Conservation (phyloP, 2,329 filamentous ascomycete genomes). For the Aureobasidium subglaciale region DNA sequence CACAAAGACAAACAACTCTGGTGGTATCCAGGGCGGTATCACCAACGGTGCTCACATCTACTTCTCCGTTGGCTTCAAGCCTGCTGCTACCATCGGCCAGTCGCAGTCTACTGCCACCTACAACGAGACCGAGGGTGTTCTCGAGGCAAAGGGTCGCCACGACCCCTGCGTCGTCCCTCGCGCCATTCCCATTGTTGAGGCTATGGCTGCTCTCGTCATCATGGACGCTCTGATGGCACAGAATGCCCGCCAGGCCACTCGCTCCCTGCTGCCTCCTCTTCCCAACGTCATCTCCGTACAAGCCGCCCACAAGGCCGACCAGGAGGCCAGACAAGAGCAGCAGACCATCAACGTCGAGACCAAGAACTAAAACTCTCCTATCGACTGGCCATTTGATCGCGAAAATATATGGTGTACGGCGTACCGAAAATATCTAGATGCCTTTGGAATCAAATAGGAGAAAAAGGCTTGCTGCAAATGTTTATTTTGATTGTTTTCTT, state of each 20-base stretch:
- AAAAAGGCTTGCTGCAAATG: not conserved
- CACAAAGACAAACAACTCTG: conserved; percentile 91
- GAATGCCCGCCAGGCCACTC: conserved; percentile 52
- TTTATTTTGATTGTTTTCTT: conserved; percentile 9
- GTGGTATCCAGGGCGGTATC: conserved; percentile 92
- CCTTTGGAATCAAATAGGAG: too few relatives aligned
- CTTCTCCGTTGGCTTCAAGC: conserved; percentile 93
- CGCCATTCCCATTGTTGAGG: conserved; percentile 79
- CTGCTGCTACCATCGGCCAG: conserved; percentile 85
- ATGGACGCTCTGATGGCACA: conserved; percentile 85
- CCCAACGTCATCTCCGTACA: conserved; percentile 31
- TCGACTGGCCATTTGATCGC: not conserved
- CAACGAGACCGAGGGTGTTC: conserved; percentile 64
- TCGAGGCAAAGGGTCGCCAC: conserved; percentile 89
- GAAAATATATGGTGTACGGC: conserved; percentile 3
- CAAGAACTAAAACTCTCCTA: not conserved
- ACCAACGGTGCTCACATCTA: conserved; percentile 89
- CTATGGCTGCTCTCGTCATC: conserved; percentile 80
- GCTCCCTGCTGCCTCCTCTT: conserved; percentile 39
- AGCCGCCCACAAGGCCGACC: conserved; percentile 16
- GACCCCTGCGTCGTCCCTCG: conserved; percentile 89
- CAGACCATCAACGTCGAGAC: conserved; percentile 15
- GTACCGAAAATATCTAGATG: conserved; percentile 6
- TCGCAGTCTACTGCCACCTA: conserved; percentile 79
- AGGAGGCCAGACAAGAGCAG: conserved; percentile 17